Conservation (phyloP, 2,329 filamentous ascomycete genomes). For the Cordyceps javanica region DNA sequence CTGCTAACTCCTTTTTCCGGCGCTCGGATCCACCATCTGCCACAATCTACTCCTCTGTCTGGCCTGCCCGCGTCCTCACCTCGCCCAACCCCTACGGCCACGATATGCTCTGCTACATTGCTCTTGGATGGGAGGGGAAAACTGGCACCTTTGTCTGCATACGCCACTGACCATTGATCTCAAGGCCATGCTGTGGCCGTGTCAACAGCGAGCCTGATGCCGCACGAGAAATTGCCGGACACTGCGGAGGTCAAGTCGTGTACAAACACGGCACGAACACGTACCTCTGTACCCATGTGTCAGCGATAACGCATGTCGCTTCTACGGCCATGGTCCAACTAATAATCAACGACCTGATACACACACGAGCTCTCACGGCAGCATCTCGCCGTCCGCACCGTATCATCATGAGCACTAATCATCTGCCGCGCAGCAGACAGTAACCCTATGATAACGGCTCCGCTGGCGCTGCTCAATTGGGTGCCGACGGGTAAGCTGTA, state of each 20-base stretch:
- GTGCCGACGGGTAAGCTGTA: neutral
- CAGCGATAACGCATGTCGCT: neutral
- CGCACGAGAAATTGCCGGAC: slow-evolving; percentile 7
- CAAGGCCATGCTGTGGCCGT: neutral
- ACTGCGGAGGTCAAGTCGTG: neutral
- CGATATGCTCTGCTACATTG: neutral
- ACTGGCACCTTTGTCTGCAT: slow-evolving; percentile 5
- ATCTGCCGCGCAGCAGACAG: neutral
- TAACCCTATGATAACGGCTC: neutral
- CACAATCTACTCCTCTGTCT: neutral
- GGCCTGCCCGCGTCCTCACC: neutral
- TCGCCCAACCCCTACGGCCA: slow-evolving; percentile 6
- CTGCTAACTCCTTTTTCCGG: neutral
- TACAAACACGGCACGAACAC: neutral
- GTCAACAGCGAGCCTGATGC: neutral
- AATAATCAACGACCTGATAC: neutral
- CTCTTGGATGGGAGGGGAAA: neutral
- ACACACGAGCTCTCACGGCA: neutral
- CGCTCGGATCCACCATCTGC: neutral
- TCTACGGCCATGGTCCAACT: neutral
- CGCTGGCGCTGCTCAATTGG: neutral
- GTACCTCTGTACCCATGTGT: neutral
- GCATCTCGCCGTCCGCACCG: neutral
- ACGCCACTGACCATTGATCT: neutral
- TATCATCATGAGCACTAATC: neutral